A percentile compares a stretch with the other conserved stretches of the same genome.
These are phyloP conservation scores for Scenedesmus sp. DNA, from an alignment of 163 green algal species.

Conservation along the genomic window DNA sequence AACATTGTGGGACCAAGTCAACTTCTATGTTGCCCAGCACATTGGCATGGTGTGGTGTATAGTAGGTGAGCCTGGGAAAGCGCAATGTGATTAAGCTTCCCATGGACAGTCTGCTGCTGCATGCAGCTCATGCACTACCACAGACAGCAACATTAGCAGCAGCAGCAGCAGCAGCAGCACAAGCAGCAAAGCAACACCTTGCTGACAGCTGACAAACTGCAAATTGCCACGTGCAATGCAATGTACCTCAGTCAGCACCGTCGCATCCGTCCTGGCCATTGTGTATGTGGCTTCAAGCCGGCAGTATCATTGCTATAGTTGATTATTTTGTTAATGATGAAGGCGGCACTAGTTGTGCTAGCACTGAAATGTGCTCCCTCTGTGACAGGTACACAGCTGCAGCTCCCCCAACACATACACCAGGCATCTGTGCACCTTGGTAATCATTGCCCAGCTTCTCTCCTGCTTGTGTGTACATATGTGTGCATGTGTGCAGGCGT, in stretches of 20 bases:
- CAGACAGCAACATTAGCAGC: background rate
- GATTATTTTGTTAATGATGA: too few species aligned
- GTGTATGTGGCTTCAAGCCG: too few species aligned
- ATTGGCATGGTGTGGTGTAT: conserved; percentile 11
- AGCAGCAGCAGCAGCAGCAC: background rate
- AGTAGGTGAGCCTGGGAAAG: background rate
- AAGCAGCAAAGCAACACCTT: background rate
- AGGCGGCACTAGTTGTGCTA: too few species aligned
- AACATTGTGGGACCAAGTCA: background rate
- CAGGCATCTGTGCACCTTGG: background rate
- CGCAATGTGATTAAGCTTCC: background rate
- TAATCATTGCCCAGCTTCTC: background rate
- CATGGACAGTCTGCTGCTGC: background rate
- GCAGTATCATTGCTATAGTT: too few species aligned
- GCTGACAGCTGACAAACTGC: too few species aligned
- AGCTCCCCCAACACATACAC: background rate
- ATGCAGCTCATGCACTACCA: conserved; percentile 7
- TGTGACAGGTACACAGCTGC: too few species aligned
- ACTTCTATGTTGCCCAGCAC: conserved; percentile 39
- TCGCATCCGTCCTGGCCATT: too few species aligned
- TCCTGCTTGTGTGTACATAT: background rate
- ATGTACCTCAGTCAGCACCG: too few species aligned
- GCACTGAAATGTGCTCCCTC: too few species aligned
- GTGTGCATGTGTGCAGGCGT: background rate
- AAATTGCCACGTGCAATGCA: too few species aligned